Evolutionary conservation across 495 filamentous ascomycete genomes (phyloP).

Genomic region (Penicillium lividum): DNA sequence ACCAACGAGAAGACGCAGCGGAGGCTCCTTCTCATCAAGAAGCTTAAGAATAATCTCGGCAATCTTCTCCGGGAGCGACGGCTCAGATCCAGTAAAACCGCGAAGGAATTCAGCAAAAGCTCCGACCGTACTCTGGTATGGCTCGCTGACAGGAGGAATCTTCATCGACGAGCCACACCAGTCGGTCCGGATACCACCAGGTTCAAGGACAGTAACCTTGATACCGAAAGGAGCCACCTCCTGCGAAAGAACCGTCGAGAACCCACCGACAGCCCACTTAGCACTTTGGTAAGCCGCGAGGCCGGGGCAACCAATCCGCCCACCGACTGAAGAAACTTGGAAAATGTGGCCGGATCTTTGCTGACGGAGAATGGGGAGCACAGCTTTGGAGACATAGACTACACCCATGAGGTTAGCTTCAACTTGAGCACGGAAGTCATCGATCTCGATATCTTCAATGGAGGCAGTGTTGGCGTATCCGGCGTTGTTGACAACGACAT

Average conservation of each 20-base stretch:
- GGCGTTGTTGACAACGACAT: slow-evolving; percentile 37
- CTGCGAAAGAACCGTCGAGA: slow-evolving; percentile 33
- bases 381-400: slow-evolving; percentile 45
- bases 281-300: slow-evolving; percentile 42
- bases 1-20: slow-evolving; percentile 28
- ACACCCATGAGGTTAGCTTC: slow-evolving; percentile 51
- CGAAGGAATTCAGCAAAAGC: not conserved
- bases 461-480: slow-evolving; percentile 28
- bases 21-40: slow-evolving; percentile 18
- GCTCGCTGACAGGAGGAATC: slow-evolving; percentile 26
- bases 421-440: slow-evolving; percentile 25
- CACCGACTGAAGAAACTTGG: slow-evolving; percentile 2
- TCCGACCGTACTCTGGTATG: slow-evolving; percentile 26
- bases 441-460: slow-evolving; percentile 24
- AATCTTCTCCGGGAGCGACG: slow-evolving; percentile 23
- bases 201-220: slow-evolving; percentile 37
- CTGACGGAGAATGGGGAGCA: slow-evolving; percentile 50
- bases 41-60: slow-evolving; percentile 27
- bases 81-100: slow-evolving; percentile 4
- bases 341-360: slow-evolving; percentile 27
- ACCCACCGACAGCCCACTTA: slow-evolving; percentile 49
- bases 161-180: slow-evolving; percentile 35
- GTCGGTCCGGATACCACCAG: slow-evolving; percentile 38
- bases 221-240: slow-evolving; percentile 30
- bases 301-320: not conserved